Base-by-base conservation (phyloP, 2,329 filamentous ascomycete species). In the Pseudogymnoascus sp. region DNA sequence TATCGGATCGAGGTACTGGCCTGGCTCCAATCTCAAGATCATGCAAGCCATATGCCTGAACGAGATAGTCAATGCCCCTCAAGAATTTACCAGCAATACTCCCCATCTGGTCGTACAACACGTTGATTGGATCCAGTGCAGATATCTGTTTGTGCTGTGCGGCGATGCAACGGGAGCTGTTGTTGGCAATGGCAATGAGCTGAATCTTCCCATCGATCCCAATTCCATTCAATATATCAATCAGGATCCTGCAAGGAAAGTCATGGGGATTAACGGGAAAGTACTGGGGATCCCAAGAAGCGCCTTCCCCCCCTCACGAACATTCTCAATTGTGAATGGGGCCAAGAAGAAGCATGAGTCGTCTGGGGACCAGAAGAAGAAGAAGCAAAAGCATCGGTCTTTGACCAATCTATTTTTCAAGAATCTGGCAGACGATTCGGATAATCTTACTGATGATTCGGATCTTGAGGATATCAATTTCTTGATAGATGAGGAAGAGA, bases 111-210 rank as follows among this genome's bases (percentile, higher is more conserved):
- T 96, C 7, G 86, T 96, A 1, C 73, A 83, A 26, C 79, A 91
- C 50, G 77, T 88, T 9, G 88, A 96, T 70, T 97, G 93, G 93
- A 92, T 96, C 64, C 91, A 96, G 71, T 92, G 91, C 26, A 84
- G 92, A 46, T 96, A 96, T 74, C 80, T 97, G 1, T 90, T 96
- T 68, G 84, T 90, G n/a, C 66, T 13, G 15, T 60, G 59, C 59
- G 59, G 33, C 2, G 35, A 60, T 1, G 31, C 40, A 4, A 15
- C 15, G 4, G 19, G 10, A 11, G 10, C 11, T 40, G 33, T 29
- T 17, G 11, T 29, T 17, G 9, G 2, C 13, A 23, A 38, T 4
- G n/a, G 19, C 11, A 42, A n/a, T 26, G 15, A 15, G 23, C 59
- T 13, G 15, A 17, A 31, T 40, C 9, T 1, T 2, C 33, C 59